Base-by-base conservation (phyloP, 2,329 filamentous ascomycete species). In the Didymella pinodella region DNA sequence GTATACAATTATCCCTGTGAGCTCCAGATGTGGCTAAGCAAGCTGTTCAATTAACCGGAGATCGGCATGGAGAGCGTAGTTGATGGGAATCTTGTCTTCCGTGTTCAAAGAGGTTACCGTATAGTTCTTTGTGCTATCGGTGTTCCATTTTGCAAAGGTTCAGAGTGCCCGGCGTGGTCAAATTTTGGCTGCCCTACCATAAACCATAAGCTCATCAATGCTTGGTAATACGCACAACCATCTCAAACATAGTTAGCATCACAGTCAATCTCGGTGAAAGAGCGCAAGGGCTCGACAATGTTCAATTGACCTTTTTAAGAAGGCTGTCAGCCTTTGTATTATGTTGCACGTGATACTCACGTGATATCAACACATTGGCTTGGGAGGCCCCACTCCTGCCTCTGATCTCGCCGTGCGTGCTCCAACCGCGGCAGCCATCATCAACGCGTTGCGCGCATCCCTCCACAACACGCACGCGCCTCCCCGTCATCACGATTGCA, bases 401-500 rank as follows among this genome's bases (percentile, higher is more conserved):
- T 54, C 46, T 49, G 31, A 54, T 46, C 54, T 50, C 47, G 46
- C 46, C 22, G 41, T 29, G 46, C 22, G 34, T 34, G 50, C 50
- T 45, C 49, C 40, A 40, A 54, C 46, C 56, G 56, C 56, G 50
- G 56, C 50, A 50, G 43, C 40, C 47, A 51, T 50, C 46, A 45
- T 51, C 54, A 62, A 59, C 54, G 58, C 60, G 57, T 51, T 59
- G 57, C 59, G 63, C 57, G 53, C 40, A 47, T 52, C 54, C 48
- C 45, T 53, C 60, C 54, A 28, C 56, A 48, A 34, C 53, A 38
- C 53, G 41, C 56, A 43, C 47, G 43, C 48, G 31, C 63, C 63
- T 66, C 25, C 14, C 57, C 40, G 31, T 51, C 22, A 48, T 56
- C 51, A 51, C 59, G 54, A 60, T 68, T 60, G 69, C 69, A 59